These are phyloP conservation scores for Cyclotella choctawhatcheeana DNA, from an alignment of 108 stramenopile genomes.

Conservation along the genomic window DNA sequence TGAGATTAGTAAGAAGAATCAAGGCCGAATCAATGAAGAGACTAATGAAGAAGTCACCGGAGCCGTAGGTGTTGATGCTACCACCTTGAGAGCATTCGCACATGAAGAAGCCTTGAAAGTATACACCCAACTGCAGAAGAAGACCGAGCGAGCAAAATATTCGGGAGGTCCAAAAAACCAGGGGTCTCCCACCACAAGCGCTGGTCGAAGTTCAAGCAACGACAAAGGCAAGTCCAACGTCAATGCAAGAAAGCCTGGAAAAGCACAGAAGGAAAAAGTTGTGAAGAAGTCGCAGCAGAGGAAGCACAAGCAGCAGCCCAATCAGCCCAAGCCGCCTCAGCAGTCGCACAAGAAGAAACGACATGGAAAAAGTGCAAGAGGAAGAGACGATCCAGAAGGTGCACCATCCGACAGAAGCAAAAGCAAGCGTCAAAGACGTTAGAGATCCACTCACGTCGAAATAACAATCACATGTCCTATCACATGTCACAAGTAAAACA, in stretches of 20 bases:
- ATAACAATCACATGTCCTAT: neutral
- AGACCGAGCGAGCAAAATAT: neutral
- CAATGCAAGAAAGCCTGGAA: neutral
- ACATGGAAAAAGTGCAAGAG: neutral
- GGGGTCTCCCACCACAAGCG: neutral
- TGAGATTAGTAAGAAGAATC: neutral
- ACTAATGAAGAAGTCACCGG: neutral
- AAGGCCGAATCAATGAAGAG: neutral
- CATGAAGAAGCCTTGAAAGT: neutral
- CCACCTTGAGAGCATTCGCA: neutral
- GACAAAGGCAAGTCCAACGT: neutral
- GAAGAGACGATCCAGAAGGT: neutral
- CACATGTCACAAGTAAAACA: too few relatives aligned
- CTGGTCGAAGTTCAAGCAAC: neutral
- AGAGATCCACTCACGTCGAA: neutral
- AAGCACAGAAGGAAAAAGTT: neutral
- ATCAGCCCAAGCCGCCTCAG: neutral
- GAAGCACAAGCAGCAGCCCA: neutral
- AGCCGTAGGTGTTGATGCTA: neutral
- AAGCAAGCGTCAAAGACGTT: neutral
- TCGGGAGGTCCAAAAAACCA: slow-evolving; percentile 5
- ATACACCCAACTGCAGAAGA: neutral
- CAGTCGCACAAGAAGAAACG: neutral
- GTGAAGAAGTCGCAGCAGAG: neutral
- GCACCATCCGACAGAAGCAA: slow-evolving; percentile 6